Evolutionary conservation across 768 basidiomycete genomes (phyloP).

Genomic region (Amanita thiersii): DNA sequence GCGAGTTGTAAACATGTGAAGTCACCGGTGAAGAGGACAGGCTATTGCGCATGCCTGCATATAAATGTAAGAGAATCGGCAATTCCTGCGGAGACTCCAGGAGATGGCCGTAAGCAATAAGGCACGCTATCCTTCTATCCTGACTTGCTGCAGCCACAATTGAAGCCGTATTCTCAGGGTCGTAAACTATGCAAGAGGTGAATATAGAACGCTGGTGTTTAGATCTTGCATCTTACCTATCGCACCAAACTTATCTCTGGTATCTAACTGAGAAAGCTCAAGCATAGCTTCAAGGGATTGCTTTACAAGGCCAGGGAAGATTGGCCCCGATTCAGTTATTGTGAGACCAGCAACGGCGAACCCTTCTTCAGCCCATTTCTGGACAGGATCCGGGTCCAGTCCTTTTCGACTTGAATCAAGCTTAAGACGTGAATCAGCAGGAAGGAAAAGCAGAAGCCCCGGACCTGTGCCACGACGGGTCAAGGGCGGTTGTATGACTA

Average conservation of each 20-base stretch:
- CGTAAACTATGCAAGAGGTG: neutral
- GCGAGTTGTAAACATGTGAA: slow-evolving; percentile 20
- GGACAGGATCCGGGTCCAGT: slow-evolving; percentile 39
- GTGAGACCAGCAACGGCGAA: slow-evolving; percentile 36
- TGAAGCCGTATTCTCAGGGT: slow-evolving; percentile 8
- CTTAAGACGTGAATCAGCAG: slow-evolving; percentile 18
- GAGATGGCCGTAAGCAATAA: slow-evolving; percentile 28
- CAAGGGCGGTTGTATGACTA: slow-evolving; percentile 37
- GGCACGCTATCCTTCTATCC: slow-evolving; percentile 25
- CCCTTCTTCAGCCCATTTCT: slow-evolving; percentile 50
- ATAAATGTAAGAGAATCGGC: slow-evolving; percentile 30
- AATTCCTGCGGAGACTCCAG: slow-evolving; percentile 15
- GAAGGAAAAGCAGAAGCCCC: slow-evolving; percentile 36
- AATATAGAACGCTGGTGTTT: neutral
- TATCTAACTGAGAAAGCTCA: slow-evolving; percentile 27
- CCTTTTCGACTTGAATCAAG: slow-evolving; percentile 18
- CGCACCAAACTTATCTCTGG: slow-evolving; percentile 35
- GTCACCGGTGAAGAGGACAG: slow-evolving; percentile 13
- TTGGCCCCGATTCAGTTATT: slow-evolving; percentile 12
- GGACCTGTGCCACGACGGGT: slow-evolving; percentile 41
- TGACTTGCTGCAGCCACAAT: slow-evolving; percentile 20
- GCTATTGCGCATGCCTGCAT: slow-evolving; percentile 16
- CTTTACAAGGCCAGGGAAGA: slow-evolving; percentile 20
- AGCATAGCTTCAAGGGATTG: slow-evolving; percentile 27
- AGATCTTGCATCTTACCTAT: slow-evolving; percentile 23